Base-by-base conservation (phyloP, 148 eudicot species). In the Talinum fruticosum region DNA sequence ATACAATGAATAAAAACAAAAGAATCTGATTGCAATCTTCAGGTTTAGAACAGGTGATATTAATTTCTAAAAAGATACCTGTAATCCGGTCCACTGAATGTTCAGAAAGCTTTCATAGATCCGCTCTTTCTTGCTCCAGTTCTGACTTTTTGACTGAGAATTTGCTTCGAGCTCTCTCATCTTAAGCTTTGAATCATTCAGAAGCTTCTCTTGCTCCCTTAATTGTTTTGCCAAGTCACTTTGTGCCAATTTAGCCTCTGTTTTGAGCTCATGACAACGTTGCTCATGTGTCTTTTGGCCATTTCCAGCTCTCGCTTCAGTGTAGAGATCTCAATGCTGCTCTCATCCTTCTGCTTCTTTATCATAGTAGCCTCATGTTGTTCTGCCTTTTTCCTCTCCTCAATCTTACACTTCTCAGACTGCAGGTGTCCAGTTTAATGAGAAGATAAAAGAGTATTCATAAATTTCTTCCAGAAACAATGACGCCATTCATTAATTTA, bases 51-150 rank as follows among this genome's bases (percentile, higher is more conserved):
- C 44, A 34, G 18, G 29, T 38, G 64, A 36, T 45, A 59, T 41
- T 33, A 67, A 71, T 28, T 29, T 26, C 67, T 37, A 24, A 61
- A 76, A 74, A 38, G 85, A 71, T 79, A 96, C 99, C 85, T 73
- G 83, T 76, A 96, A 70, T 69, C 93, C 91, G 72, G 89, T 84
- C 76, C 81, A 84, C 82, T 93, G 97, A 45, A 82, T 77, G 26
- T 87, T 85, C 73, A 92, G 86, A 75, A 88, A 82, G 65, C 75
- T 87, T 53, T 90, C 87, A 78, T 86, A 90, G 44, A 86, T 75
- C 16, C 83, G 78, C 74, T 86, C 87, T 83, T 90, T 93, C 87
- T 89, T 91, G 75, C 69, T 84, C 97, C 91, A 90, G 23, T 24
- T 62, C 81, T 83, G 83, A 79, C 69, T 68, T 81, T 83, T 87